Conservation (phyloP, 106 monocot species). For the Acorus calamus region DNA sequence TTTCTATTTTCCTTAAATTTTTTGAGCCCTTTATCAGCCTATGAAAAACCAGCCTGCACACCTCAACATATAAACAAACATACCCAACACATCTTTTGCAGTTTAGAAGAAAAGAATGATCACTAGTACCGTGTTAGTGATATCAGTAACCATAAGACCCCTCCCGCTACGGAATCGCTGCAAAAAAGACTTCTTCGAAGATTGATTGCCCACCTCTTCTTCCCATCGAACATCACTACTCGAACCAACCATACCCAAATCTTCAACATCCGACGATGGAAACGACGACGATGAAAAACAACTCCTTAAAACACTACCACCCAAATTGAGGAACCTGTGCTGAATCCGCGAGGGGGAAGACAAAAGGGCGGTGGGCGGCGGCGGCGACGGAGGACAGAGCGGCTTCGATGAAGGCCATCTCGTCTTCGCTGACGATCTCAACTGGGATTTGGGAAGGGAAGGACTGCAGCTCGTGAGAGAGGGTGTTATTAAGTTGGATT, state of each 20-base stretch:
- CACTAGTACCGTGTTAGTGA: slow-evolving; percentile 11
- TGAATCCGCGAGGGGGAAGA: slow-evolving; percentile 1
- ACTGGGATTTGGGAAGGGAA: slow-evolving; percentile 16
- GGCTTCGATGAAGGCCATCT: slow-evolving; percentile 71
- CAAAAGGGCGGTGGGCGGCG: slow-evolving; percentile 25
- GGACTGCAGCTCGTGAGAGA: no score
- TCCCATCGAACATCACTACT: no score
- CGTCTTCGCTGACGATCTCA: slow-evolving; percentile 68
- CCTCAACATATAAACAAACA: no score
- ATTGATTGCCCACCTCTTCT: no score
- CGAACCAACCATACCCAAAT: background rate
- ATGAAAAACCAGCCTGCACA: no score
- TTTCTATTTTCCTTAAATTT: no score
- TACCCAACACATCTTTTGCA: no score
- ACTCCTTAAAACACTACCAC: no score
- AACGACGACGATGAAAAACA: background rate
- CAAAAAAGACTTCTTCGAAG: background rate
- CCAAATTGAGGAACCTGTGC: no score
- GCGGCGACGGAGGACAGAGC: slow-evolving; percentile 59
- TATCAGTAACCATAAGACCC: slow-evolving; percentile 13
- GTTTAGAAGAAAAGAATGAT: background rate
- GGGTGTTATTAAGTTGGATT: no score
- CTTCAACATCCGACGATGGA: slow-evolving; percentile 14
- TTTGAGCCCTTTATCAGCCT: no score
- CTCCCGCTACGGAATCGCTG: slow-evolving; percentile 6